Conservation (phyloP, 1,284 basidiomycete genomes). For the Ceratobasidium sp. region DNA sequence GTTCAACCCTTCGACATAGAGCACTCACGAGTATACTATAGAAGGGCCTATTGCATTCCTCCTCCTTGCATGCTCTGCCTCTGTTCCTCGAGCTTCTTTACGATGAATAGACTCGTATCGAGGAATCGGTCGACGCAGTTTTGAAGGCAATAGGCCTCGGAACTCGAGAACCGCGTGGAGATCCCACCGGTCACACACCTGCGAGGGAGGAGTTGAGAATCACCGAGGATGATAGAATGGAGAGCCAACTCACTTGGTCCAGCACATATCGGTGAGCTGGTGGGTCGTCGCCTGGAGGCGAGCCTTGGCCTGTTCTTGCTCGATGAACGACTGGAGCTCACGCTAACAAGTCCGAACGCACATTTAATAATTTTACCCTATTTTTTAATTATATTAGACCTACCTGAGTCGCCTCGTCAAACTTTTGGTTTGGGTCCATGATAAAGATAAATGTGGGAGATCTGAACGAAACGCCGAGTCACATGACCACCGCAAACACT, state of each 20-base stretch:
- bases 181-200: constrained; percentile 91
- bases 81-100: constrained; percentile 82
- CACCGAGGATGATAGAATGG: constrained; percentile 9
- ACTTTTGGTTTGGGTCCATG: constrained; percentile 58
- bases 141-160: constrained; percentile 86
- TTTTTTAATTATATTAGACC: constrained; percentile 48
- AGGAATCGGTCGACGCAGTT: constrained; percentile 97
- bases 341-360: constrained; percentile 65
- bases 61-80: constrained; percentile 56
- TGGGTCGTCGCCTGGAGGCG: constrained; percentile 79
- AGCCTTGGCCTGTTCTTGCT: constrained; percentile 89
- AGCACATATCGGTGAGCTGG: constrained; percentile 81
- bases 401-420: constrained; percentile 85
- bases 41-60: not conserved
- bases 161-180: constrained; percentile 85
- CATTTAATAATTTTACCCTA: not conserved
- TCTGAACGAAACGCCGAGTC: not conserved
- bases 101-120: constrained; percentile 90
- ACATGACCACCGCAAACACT: constrained; percentile 8
- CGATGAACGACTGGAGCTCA: constrained; percentile 87
- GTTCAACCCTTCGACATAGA: not conserved
- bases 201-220: not conserved
- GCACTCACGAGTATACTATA: constrained; percentile 3
- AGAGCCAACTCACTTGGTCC: constrained; percentile 82
- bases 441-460: constrained; percentile 22